Percentiles rank a stretch among this genome's conserved stretches.
Evolutionary conservation across 768 basidiomycete genomes (phyloP).

Genomic region (Rhodotorula sphaerocarpa): DNA sequence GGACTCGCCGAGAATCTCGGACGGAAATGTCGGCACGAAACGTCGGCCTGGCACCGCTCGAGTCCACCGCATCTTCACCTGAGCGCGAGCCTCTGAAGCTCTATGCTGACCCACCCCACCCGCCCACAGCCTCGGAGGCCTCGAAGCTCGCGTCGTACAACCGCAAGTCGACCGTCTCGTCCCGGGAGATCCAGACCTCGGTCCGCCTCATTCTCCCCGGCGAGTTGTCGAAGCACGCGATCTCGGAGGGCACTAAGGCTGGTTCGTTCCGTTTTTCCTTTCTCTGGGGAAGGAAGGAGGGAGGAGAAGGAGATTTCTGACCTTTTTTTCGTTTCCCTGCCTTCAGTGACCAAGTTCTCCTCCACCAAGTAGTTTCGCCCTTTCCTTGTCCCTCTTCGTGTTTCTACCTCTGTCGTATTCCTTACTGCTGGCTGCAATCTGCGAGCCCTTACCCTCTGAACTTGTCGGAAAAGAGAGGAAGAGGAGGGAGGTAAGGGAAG

Average conservation of each 20-base stretch:
- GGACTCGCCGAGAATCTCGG: no score
- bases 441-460: no score
- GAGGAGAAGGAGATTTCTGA: no score
- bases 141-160: slow-evolving; percentile 86
- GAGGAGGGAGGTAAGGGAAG: no score
- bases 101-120: not conserved
- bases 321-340: no score
- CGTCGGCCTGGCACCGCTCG: no score
- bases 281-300: no score
- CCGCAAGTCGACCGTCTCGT: slow-evolving; percentile 97
- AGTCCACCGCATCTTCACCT: no score
- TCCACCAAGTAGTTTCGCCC: slow-evolving; percentile 5
- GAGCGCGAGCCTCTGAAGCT: no score
- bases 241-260: slow-evolving; percentile 88
- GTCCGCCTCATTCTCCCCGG: slow-evolving; percentile 94
- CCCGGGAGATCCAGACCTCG: slow-evolving; percentile 94
- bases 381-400: not conserved
- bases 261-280: not conserved
- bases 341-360: slow-evolving; percentile 2
- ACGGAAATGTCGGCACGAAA: no score
- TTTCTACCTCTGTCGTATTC: not conserved
- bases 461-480: no score
- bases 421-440: no score
- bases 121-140: slow-evolving; percentile 48
- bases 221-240: slow-evolving; percentile 79